Base-by-base conservation (phyloP, 139 green algal species). In the Micractinium conductrix region DNA sequence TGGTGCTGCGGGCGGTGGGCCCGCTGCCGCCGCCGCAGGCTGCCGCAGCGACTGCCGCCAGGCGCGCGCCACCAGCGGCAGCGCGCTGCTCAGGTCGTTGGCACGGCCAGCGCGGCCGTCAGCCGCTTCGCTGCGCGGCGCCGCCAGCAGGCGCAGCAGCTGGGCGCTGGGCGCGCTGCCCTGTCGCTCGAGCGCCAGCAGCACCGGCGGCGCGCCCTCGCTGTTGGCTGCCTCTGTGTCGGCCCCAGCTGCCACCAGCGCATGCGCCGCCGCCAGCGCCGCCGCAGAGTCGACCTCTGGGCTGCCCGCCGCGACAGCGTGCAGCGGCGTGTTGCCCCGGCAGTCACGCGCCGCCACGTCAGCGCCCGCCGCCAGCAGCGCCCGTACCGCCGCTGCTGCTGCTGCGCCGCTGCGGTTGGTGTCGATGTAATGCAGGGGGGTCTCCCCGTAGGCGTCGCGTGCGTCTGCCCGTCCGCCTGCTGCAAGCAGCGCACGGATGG, bases 151-250 rank as follows among this genome's bases (percentile, higher is more conserved):
- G 14, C 48, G 48, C 45, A 80, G 48, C 45, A 80, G 48, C 45
- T 80, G 43, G n/a, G 44, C 30, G 30, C 30, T 35, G 24, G 35
- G 45, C 0, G 10, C 48, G n/a, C n/a, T 45, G 19, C n/a, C 45
- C 14, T 30, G 28, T 24, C 74, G 30, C 74, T 80, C 74, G 7
- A 80, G 74, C 19, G 74, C 74, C n/a, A 80, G 74, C 74, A 80
- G 48, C n/a, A 80, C 19, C 2, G 74, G 45, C 45, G 45, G 44
- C 28, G 22, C 74, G 9, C 74, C 74, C 33, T 80, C 45, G 16
- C 74, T 22, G 48, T 80, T 80, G 2, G 24, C n/a, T 21, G 74
- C 74, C 4, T 7, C 21, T 0, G 30, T 1, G 26, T 80, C 74
- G 16, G 74, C 74, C 1, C 74, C 74, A 2, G n/a, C 74, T 19